phyloP scores from a whole-genome alignment of 1,284 basidiomycete species.

The Pyrrhoderma noxium region DNA sequence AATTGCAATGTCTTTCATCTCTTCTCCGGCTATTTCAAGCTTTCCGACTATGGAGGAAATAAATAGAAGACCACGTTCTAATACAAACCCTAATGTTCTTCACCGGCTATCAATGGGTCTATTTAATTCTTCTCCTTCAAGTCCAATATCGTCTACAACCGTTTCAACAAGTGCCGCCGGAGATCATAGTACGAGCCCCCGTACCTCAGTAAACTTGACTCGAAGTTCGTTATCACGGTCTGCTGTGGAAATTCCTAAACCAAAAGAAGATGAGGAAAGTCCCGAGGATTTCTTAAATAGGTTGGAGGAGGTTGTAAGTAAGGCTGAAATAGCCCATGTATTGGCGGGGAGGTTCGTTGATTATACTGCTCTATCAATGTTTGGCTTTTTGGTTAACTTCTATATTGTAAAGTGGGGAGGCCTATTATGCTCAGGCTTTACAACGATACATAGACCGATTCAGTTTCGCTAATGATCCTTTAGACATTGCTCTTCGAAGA shows the following conservation, averaged over 20 bases:
- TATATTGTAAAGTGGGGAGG: slow-evolving; percentile 48
- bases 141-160: slow-evolving; percentile 26
- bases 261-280: slow-evolving; percentile 52
- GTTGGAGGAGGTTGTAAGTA: slow-evolving; percentile 55
- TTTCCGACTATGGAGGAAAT: slow-evolving; percentile 7
- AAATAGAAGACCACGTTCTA: slow-evolving; percentile 42
- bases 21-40: slow-evolving; percentile 12
- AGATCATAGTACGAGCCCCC: slow-evolving; percentile 23
- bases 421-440: slow-evolving; percentile 69
- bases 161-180: slow-evolving; percentile 25
- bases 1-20: slow-evolving; percentile 3
- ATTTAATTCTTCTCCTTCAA: slow-evolving; percentile 38
- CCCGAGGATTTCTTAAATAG: slow-evolving; percentile 64
- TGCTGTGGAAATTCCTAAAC: slow-evolving; percentile 42
- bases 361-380: slow-evolving; percentile 1
- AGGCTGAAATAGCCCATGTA: slow-evolving; percentile 70
- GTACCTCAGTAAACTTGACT: slow-evolving; percentile 35
- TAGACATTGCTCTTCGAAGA: slow-evolving; percentile 89
- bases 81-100: slow-evolving; percentile 57
- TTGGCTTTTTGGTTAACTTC: slow-evolving; percentile 14
- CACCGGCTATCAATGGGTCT: slow-evolving; percentile 65
- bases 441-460: slow-evolving; percentile 72
- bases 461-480: slow-evolving; percentile 73
- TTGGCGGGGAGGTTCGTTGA: slow-evolving; percentile 69
- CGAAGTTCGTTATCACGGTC: slow-evolving; percentile 39